Conservation (phyloP, 1,284 basidiomycete genomes). For the Omphalotus olearius region DNA sequence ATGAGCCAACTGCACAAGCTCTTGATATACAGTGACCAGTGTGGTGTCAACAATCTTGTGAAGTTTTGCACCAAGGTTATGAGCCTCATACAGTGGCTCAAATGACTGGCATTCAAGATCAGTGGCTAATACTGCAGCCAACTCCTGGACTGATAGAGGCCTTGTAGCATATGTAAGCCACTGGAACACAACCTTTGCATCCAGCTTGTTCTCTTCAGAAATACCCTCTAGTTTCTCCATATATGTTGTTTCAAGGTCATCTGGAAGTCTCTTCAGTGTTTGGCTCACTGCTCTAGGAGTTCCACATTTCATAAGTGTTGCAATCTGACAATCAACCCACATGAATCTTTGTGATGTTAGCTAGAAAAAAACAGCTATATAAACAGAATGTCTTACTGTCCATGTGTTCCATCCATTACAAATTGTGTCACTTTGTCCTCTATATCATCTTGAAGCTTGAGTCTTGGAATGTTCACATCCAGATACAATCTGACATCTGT, state of each 20-base stretch:
- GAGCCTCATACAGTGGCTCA: neutral
- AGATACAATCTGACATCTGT: too few relatives aligned
- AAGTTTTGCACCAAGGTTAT: neutral
- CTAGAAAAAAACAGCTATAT: too few relatives aligned
- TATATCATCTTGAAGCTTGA: too few relatives aligned
- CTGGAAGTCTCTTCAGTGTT: slow-evolving; percentile 1
- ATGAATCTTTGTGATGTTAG: neutral
- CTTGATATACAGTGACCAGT: neutral
- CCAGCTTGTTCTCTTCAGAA: neutral
- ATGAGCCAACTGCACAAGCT: slow-evolving; percentile 6
- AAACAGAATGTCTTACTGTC: too few relatives aligned
- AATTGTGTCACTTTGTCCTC: too few relatives aligned
- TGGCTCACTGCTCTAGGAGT: neutral
- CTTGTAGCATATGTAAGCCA: neutral
- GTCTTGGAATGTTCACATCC: too few relatives aligned
- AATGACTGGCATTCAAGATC: neutral
- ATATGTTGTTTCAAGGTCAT: neutral
- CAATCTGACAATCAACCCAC: slow-evolving; percentile 7
- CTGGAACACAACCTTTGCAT: neutral
- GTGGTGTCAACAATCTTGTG: neutral
- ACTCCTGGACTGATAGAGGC: neutral
- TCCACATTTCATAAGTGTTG: neutral
- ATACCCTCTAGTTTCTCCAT: neutral
- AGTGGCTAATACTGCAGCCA: neutral
- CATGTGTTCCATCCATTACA: too few relatives aligned